Evolutionary conservation across 306 rosid species (phyloP), one percentile per base, ranked within the genome.

Genomic region (Rosa chinensis): DNA sequence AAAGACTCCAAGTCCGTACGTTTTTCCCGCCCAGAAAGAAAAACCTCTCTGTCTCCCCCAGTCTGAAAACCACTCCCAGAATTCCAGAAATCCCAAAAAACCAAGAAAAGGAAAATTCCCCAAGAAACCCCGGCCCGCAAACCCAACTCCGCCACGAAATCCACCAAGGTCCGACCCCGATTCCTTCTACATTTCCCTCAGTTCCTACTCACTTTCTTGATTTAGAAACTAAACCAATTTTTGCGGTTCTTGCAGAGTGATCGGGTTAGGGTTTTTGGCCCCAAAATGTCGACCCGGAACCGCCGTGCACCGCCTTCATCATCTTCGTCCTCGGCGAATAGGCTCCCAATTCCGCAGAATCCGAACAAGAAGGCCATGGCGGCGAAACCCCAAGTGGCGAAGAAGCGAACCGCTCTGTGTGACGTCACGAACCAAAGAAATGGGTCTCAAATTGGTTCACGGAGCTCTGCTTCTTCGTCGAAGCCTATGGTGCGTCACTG

Each of bases 361-460:
- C 10, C 72, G 70, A 75, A 42, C 77, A 80, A 80, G 79, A 87
- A 80, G 78, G 71, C 67, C n/a, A 23, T 42, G 70, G 78, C 82
- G n/a, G 55, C 73, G 75, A 86, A 79, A 74, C 42, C 80, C 18
- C 89, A 71, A 6, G 69, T 32, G 61, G 76, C 79, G 9, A 90
- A 78, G 86, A 89, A 87, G 80, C 91, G 88, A 42, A 77, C 91
- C 21, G 88, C 91, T 75, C 90, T 90, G 4, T 44, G 25, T 0
- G 91, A 90, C 70, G 78, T 89, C 40, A 82, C 87, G 16, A 90
- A 89, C 83, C 85, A 47, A 66, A 79, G 77, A 58, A 84, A 77
- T 77, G 85, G 74, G 17, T 35, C 86, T 68, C 47, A 78, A 25
- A 64, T 18, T 18, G 77, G 68, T 80, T 17, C 56, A 49, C 71